Conservation (phyloP, 306 rosid species). For the Arachis stenosperma region DNA sequence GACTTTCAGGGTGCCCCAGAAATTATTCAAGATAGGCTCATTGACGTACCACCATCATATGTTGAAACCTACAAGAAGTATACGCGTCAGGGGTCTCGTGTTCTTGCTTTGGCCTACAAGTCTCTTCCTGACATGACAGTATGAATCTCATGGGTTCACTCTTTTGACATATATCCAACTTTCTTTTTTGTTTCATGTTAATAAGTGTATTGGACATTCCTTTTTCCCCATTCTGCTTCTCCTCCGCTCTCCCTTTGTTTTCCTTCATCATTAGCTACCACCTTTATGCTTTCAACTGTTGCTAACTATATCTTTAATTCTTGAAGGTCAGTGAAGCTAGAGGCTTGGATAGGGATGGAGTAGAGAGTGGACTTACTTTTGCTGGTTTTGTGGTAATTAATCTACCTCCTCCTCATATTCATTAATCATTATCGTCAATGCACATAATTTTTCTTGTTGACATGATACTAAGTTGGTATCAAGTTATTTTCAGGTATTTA, state of each 20-base stretch:
- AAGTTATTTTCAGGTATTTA: conserved; percentile 77
- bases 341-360: conserved; percentile 95
- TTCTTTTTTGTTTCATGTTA: background rate
- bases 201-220: background rate
- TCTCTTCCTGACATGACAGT: conserved; percentile 96
- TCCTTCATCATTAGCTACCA: background rate
- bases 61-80: conserved; percentile 84
- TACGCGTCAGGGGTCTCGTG: conserved; percentile 99
- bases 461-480: conserved; percentile 31
- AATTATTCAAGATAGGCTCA: conserved; percentile 89
- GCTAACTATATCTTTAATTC: conserved; percentile 40
- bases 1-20: conserved; percentile 95
- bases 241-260: background rate
- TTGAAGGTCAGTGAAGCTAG: conserved; percentile 99
- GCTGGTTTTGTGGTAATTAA: conserved; percentile 93
- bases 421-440: background rate
- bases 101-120: conserved; percentile 94
- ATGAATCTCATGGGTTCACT: conserved; percentile 45
- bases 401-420: conserved; percentile 15
- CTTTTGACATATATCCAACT: conserved; percentile 8
- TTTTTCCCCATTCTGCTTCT: background rate
- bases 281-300: conserved; percentile 23
- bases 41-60: conserved; percentile 73
- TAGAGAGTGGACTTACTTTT: conserved; percentile 84
- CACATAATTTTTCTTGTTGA: conserved; percentile 21